Evolutionary conservation across 768 basidiomycete species (phyloP), one percentile per base, ranked within the genome.

Genomic region (Lactarius hatsudake): DNA sequence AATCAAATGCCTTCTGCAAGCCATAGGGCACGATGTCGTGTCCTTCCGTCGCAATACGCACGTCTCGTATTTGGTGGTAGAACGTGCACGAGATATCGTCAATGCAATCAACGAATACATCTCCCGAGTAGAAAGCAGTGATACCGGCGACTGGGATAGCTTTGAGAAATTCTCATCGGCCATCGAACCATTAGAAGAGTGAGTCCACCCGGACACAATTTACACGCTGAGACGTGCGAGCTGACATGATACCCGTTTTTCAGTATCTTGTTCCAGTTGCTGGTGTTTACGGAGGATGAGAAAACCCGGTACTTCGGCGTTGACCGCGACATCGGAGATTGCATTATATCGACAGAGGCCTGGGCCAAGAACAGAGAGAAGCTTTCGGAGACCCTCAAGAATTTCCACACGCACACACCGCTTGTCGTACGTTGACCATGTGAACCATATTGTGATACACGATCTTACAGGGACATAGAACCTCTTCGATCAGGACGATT

Each of bases 161-260:
- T 72, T 61, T 43, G 60, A 66, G 20, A 72, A 66, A 36, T 72
- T 60, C 42, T 63, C 71, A 5, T 17, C 15, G 17, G 71, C 71
- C n/a, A 69, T 72, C 30, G 71, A 69, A 15, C 71, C 71, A n/a
- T 48, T 72, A 6, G 71, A 72, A 20, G 56, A 69, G 71, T 72
- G 38, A 36, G 66, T 56, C 10, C 28, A 30, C 3, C 40, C 1
- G 30, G 5, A 18, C 51, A 30, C 34, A 17, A 53, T 23, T 15
- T 23, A 53, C 51, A 53, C 26, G 12, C 20, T 48, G 26, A 15
- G 40, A 42, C 18, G 7, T 48, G 40, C 38, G 48, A 30, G 13
- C 57, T 63, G 66, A 63, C 48, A 5, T 45, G 30, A 45, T 28
- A 5, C n/a, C 34, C 34, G 13, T 59, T 55, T 12, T n/a, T 18